Base-by-base conservation (phyloP, 306 rosid species). In the Ammopiptanthus mongolicus region DNA sequence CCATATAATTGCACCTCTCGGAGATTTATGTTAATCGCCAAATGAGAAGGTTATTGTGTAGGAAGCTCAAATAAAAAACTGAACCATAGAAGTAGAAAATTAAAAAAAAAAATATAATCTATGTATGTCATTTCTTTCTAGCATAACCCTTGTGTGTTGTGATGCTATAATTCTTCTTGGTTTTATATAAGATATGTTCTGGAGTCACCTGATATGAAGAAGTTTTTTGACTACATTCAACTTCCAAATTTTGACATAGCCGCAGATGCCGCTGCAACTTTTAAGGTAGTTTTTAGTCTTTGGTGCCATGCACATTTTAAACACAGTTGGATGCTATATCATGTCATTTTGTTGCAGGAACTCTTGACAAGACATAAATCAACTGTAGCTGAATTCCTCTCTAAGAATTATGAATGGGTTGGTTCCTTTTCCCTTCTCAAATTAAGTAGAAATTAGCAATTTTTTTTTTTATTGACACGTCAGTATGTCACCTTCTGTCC, bases 301-400 rank as follows among this genome's bases (percentile, higher is more conserved):
- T 6, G 50, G 34, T 23, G 48, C 63, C 77, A 10, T 55, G 33
- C 22, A 22, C 36, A 60, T 11, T 28, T 73, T 14, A 31, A 21
- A 48, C 36, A 63, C 13, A 11, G 21, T 73, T 39, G 18, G 41
- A 9, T 34, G n/a, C 48, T 37, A 58, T 82, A 56, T 81, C 55
- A 21, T 44, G 31, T 69, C 57, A 44, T 79, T 66, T 80, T 48
- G 41, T 22, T 79, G 84, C 89, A 93, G 98, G 98, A 91, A 85
- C 93, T 93, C 52, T 71, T 93, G 96, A 93, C 97, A 2, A 89
- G 98, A 86, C 97, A 93, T 76, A 93, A 93, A 83, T 93, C 98
- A 8, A 93, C 98, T 0, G 97, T 93, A 59, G 92, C 98, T 0
- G 97, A 91, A 15, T 93, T 91, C 73, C 97, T 93, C 59, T 85